phyloP scores from a whole-genome alignment of 2,329 filamentous ascomycete species.

The Rasamsonia emersonii region DNA sequence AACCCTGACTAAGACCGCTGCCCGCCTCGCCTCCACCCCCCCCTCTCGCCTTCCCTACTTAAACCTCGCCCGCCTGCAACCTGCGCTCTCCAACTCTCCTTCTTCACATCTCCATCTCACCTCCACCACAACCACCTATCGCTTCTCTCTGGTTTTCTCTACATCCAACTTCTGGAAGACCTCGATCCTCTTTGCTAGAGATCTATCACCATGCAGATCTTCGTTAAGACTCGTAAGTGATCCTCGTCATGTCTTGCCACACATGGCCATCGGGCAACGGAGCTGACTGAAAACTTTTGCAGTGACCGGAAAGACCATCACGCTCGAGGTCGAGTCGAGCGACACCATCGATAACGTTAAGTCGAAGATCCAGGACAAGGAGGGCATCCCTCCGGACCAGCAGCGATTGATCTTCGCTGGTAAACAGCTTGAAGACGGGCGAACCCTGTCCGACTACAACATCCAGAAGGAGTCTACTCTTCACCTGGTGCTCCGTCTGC shows the following conservation, averaged over 20 bases:
- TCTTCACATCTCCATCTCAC: constrained; percentile 9
- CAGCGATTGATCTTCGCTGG: constrained; percentile 52
- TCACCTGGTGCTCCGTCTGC: constrained; percentile 66
- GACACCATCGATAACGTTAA: constrained; percentile 48
- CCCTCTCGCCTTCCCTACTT: constrained; percentile 20
- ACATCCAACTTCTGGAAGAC: constrained; percentile 4
- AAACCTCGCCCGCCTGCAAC: constrained; percentile 18
- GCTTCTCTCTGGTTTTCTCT: constrained; percentile 9
- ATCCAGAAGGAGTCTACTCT: constrained; percentile 58
- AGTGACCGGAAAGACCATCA: constrained; percentile 55
- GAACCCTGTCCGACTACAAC: constrained; percentile 48
- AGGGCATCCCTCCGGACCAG: constrained; percentile 51
- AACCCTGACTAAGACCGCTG: constrained; percentile 16
- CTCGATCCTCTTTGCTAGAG: too few species aligned
- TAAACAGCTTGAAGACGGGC: constrained; percentile 51
- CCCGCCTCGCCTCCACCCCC: constrained; percentile 11
- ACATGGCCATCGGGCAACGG: constrained; percentile 11
- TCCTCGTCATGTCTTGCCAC: constrained; percentile 20
- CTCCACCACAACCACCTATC: constrained; percentile 5
- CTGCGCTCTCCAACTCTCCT: constrained; percentile 15
- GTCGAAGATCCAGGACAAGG: constrained; percentile 53
- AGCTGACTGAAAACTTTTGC: constrained; percentile 22
- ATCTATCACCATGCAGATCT: constrained; percentile 92
- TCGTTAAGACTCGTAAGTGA: constrained; percentile 85
- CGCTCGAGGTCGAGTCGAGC: constrained; percentile 41